These are phyloP conservation scores for Dissophora ornata DNA, from an alignment of 192 early-diverging fungal genomes.

Conservation along the genomic window DNA sequence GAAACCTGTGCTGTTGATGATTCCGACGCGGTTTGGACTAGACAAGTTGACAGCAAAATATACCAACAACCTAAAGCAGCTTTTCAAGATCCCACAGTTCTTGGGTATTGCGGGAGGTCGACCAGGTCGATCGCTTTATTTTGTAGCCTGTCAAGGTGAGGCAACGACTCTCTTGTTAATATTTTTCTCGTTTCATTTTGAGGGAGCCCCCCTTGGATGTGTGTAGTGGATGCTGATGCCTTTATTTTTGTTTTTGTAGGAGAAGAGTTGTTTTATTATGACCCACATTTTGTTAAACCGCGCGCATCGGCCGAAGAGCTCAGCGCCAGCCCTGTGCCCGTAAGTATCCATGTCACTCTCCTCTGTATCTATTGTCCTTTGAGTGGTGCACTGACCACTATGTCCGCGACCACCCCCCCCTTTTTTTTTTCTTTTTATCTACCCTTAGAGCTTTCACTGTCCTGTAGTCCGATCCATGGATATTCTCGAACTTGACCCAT, in stretches of 20 bases:
- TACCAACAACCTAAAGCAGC: constrained; percentile 26
- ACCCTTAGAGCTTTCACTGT: constrained; percentile 46
- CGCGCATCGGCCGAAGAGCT: constrained; percentile 23
- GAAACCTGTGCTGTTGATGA: constrained; percentile 48
- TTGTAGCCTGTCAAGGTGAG: constrained; percentile 56
- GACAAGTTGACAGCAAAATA: constrained; percentile 22
- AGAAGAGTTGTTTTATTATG: constrained; percentile 50
- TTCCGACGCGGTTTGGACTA: constrained; percentile 40
- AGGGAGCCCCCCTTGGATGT: no score
- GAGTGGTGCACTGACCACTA: neutral
- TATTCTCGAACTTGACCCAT: constrained; percentile 52
- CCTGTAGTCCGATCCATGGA: constrained; percentile 46
- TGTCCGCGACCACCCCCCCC: neutral
- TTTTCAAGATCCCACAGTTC: constrained; percentile 55
- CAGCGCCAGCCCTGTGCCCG: constrained; percentile 12
- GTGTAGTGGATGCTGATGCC: no score
- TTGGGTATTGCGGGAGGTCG: constrained; percentile 57
- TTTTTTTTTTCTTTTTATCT: neutral
- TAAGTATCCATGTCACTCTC: neutral
- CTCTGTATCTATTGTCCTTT: no score
- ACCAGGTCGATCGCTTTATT: constrained; percentile 52
- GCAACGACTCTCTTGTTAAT: neutral
- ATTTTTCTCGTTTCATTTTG: no score
- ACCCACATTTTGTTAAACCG: constrained; percentile 55
- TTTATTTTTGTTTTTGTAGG: constrained; percentile 18